A percentile compares a stretch with the other conserved stretches of the same genome.
These are phyloP conservation scores for Lasiodiplodia theobromae DNA, from an alignment of 2,329 filamentous ascomycete species.

Conservation along the genomic window DNA sequence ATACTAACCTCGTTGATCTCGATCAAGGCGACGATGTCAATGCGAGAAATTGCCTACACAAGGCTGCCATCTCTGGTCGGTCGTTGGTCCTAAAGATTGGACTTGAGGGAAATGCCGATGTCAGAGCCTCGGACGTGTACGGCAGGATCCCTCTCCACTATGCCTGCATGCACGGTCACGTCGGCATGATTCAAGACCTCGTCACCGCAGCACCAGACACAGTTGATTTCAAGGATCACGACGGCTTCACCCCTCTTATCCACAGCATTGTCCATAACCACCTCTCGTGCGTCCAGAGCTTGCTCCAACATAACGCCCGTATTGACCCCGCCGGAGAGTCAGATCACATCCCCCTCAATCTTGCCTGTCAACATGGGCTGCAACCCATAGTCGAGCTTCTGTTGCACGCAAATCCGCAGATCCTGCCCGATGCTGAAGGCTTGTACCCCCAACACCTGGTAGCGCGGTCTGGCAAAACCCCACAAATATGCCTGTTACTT, in stretches of 20 bases:
- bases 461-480: constrained; percentile 83
- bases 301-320: constrained; percentile 80
- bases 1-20: constrained; percentile 85
- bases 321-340: constrained; percentile 85
- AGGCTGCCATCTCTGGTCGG: constrained; percentile 94
- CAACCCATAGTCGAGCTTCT: constrained; percentile 84
- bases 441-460: constrained; percentile 97
- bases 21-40: constrained; percentile 97
- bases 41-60: constrained; percentile 93
- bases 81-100: constrained; percentile 78
- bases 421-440: constrained; percentile 94
- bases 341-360: constrained; percentile 91
- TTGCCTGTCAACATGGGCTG: constrained; percentile 93
- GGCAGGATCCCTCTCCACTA: constrained; percentile 94
- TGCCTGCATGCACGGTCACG: constrained; percentile 90
- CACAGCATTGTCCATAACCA: constrained; percentile 93
- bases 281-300: constrained; percentile 76
- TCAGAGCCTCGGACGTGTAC: constrained; percentile 87
- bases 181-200: constrained; percentile 81
- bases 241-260: constrained; percentile 96
- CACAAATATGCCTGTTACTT: constrained; percentile 79
- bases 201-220: constrained; percentile 74
- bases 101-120: constrained; percentile 76
- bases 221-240: constrained; percentile 88
- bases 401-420: constrained; percentile 77